Conservation (phyloP, 768 basidiomycete genomes). For the Podaxis carcinomalis region DNA sequence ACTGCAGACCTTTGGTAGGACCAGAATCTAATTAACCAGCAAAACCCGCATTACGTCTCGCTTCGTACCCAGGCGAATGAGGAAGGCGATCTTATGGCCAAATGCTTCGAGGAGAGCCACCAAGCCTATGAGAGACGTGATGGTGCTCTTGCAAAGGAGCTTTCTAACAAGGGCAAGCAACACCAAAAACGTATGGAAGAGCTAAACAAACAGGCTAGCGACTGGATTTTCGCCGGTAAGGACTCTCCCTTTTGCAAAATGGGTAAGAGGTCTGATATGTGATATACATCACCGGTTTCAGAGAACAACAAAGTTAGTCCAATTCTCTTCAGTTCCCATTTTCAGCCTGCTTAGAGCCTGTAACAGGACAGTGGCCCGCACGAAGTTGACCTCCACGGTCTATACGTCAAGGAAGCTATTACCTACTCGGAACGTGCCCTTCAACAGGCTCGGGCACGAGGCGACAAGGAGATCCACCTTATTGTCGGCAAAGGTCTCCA, state of each 20-base stretch:
- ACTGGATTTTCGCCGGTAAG: constrained; percentile 83
- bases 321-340: neutral
- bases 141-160: constrained; percentile 74
- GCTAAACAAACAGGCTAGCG: constrained; percentile 76
- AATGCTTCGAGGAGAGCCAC: constrained; percentile 66
- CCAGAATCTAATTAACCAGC: constrained; percentile 59
- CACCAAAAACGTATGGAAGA: constrained; percentile 76
- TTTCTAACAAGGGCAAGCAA: constrained; percentile 75
- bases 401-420: constrained; percentile 93
- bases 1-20: constrained; percentile 28
- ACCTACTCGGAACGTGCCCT: constrained; percentile 68
- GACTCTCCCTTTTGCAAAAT: neutral
- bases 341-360: neutral
- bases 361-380: constrained; percentile 60
- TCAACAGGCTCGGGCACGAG: constrained; percentile 56
- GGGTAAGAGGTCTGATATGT: neutral
- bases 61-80: constrained; percentile 74
- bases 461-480: constrained; percentile 62
- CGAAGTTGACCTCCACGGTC: constrained; percentile 85
- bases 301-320: constrained; percentile 69
- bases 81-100: constrained; percentile 78
- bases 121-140: constrained; percentile 71
- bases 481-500: constrained; percentile 96
- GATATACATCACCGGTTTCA: constrained; percentile 20
- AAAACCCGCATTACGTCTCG: constrained; percentile 61